phyloP scores from a whole-genome alignment of 495 filamentous ascomycete species.

The Xylaria palmicola region DNA sequence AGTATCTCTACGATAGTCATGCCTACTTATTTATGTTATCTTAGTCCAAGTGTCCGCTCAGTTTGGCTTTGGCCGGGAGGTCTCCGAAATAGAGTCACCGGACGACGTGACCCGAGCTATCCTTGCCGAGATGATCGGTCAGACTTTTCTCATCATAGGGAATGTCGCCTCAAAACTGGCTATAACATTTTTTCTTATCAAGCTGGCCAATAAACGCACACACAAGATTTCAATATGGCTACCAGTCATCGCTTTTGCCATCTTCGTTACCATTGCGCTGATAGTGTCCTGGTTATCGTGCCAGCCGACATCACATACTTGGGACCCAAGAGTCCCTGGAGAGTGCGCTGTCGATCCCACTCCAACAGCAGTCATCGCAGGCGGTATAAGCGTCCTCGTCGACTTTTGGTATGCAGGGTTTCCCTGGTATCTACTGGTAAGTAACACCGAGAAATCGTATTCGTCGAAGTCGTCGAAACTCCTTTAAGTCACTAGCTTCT shows the following conservation, averaged over 20 bases:
- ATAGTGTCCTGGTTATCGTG: not conserved
- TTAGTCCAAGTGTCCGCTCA: not conserved
- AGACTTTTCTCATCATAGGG: conserved; percentile 7
- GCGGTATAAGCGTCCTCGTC: not conserved
- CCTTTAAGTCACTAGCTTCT: not conserved
- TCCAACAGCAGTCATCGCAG: not conserved
- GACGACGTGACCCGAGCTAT: not conserved
- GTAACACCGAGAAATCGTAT: not conserved
- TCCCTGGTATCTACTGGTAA: conserved; percentile 4
- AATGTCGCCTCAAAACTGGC: conserved; percentile 3
- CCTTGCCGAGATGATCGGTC: not conserved
- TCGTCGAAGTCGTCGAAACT: not conserved
- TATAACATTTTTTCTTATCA: not conserved
- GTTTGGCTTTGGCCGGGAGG: not conserved
- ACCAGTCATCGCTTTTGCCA: not conserved
- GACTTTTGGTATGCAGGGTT: conserved; percentile 1
- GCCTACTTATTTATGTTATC: not conserved
- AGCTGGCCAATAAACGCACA: not conserved
- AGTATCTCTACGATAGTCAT: not conserved
- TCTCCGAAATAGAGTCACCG: not conserved
- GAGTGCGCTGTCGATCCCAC: not conserved
- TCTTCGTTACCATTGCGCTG: not conserved
- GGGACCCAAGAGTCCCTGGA: not conserved
- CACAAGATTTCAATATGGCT: not conserved
- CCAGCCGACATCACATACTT: not conserved